These are phyloP conservation scores for Rhizopus delemar DNA, from an alignment of 371 early-diverging fungal species.

Conservation along the genomic window DNA sequence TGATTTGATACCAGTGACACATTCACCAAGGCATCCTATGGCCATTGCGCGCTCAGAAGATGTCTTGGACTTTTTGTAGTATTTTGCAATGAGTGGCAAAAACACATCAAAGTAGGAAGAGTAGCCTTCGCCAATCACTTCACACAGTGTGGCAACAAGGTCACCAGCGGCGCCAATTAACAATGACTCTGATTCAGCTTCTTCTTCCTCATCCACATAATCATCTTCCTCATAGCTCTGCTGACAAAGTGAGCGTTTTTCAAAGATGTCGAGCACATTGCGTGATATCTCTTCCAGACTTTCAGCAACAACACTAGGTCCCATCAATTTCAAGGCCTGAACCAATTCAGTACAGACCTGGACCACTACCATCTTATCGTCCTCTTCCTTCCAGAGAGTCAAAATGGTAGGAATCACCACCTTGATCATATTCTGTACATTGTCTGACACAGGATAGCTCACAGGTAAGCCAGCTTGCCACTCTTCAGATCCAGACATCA, in stretches of 20 bases:
- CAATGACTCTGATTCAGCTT: constrained; percentile 82
- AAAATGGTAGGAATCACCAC: constrained; percentile 72
- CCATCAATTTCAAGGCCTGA: constrained; percentile 68
- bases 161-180: constrained; percentile 83
- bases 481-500: constrained; percentile 60
- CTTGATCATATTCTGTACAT: constrained; percentile 69
- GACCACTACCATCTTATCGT: constrained; percentile 78
- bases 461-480: constrained; percentile 79
- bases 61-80: constrained; percentile 74
- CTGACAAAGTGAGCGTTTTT: constrained; percentile 83
- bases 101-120: constrained; percentile 73
- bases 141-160: constrained; percentile 76
- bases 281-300: constrained; percentile 63
- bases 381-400: constrained; percentile 77
- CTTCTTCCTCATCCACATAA: constrained; percentile 82
- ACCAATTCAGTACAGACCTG: constrained; percentile 75
- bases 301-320: constrained; percentile 77
- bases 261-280: constrained; percentile 68
- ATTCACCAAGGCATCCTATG: constrained; percentile 85
- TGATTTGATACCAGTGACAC: constrained; percentile 70
- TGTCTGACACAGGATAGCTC: constrained; percentile 69
- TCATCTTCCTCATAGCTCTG: constrained; percentile 75
- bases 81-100: constrained; percentile 79
- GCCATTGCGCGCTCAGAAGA: constrained; percentile 87
- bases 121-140: constrained; percentile 74